Percentiles rank a stretch among this genome's conserved stretches.
Evolutionary conservation across 1,284 basidiomycete species (phyloP).

Genomic region (Golubevia sp.): DNA sequence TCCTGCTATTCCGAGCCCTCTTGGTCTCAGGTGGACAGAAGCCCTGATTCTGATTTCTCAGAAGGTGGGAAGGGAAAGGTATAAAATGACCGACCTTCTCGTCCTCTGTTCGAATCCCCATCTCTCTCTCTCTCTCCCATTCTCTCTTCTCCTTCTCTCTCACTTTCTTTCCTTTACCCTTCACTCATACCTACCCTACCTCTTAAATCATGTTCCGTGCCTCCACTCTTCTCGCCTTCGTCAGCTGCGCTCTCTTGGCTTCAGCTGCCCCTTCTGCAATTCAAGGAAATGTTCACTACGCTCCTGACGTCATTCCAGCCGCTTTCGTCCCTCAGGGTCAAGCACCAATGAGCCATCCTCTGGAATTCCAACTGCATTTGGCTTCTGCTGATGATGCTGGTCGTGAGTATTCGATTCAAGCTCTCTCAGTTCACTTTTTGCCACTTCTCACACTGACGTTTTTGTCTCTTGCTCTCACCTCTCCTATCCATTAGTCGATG

Average conservation of each 20-base stretch:
- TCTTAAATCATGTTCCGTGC: neutral
- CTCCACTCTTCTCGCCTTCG: neutral
- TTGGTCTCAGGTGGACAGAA: too few species aligned
- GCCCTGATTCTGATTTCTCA: too few species aligned
- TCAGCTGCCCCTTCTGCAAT: neutral
- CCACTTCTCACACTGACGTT: neutral
- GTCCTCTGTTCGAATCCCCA: too few species aligned
- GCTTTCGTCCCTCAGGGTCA: neutral
- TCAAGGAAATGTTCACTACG: neutral
- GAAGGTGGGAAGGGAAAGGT: too few species aligned
- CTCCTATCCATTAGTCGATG: neutral
- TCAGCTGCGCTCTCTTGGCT: neutral
- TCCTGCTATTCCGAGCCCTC: too few species aligned
- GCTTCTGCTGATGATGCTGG: neutral
- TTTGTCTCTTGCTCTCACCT: neutral
- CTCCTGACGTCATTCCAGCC: neutral
- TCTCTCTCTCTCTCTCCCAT: too few species aligned
- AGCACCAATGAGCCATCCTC: neutral
- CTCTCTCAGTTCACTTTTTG: neutral
- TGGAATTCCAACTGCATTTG: conserved; percentile 13
- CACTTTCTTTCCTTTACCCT: neutral
- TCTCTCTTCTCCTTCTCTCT: neutral
- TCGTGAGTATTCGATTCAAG: neutral
- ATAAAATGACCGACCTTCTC: too few species aligned
- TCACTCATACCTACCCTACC: neutral